These are phyloP conservation scores for Pichia sp. DNA, from an alignment of 1,139 yeast genomes.

Conservation along the genomic window DNA sequence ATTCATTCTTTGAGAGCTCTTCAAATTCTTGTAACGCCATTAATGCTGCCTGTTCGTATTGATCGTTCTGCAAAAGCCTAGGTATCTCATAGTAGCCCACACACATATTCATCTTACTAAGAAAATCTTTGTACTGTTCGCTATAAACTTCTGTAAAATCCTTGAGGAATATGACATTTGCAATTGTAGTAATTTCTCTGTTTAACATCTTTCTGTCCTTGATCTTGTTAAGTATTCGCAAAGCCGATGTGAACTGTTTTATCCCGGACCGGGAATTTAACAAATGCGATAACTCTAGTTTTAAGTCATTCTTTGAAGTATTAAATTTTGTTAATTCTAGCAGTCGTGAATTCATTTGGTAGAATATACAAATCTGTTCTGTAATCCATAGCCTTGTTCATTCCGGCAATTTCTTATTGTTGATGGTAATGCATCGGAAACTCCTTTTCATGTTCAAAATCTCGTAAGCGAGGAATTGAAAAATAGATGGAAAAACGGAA, in stretches of 20 bases:
- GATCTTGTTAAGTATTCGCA: constrained; percentile 1
- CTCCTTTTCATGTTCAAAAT: background rate
- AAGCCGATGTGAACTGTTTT: background rate
- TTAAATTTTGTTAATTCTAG: background rate
- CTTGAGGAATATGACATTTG: constrained; percentile 12
- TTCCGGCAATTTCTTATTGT: background rate
- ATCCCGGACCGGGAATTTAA: background rate
- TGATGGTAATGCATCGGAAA: background rate
- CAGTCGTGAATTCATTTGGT: background rate
- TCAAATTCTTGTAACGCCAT: constrained; percentile 10
- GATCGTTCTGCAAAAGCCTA: constrained; percentile 13
- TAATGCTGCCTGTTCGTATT: constrained; percentile 19
- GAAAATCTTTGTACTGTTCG: constrained; percentile 15
- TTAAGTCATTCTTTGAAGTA: background rate
- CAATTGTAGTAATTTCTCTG: constrained; percentile 11
- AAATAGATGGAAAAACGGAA: background rate
- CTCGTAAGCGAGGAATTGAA: background rate
- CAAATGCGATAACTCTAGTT: background rate
- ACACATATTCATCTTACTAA: constrained; percentile 5
- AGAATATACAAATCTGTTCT: background rate
- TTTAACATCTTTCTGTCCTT: background rate
- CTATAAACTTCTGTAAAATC: constrained; percentile 4
- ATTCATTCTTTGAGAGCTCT: background rate
- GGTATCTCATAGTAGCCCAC: constrained; percentile 16
- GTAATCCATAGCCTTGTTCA: background rate